Base-by-base conservation (phyloP, 345 rosid genomes). In the Moricandia arvensis region DNA sequence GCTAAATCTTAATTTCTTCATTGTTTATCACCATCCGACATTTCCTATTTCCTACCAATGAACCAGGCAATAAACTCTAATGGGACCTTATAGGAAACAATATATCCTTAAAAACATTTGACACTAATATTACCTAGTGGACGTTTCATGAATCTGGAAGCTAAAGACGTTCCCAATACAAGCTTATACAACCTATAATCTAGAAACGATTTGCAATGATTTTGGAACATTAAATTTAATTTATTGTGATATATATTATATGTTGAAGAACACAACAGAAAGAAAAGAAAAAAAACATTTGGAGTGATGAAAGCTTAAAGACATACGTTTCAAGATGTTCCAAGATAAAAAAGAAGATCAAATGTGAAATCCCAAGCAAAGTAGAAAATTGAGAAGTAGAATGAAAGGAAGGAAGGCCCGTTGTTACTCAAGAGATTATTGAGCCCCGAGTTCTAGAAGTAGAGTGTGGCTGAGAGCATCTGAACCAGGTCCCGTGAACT, bases 401-500 rank as follows among this genome's bases (percentile, higher is more conserved):
- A 24, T 10, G 35, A 31, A 62, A 29, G 66, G 18, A 33, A 43
- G 4, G 35, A n/a, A n/a, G n/a, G n/a, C n/a, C 47, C 21, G 21
- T n/a, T n/a, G 31, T 11, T 7, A 26, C 35, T 58, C 53, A 35
- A 62, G 37, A 71, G 17, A 45, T 31, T 73, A 79, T 77, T 69
- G 67, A 62, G 87, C 89, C 34, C 94, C 99, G 57, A 89, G 89
- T 80, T 96, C 99, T 33, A 93, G 81, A 34, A 86, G 82, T 24
- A 93, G 80, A 8, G 98, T 96, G 85, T 86, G 96, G 82, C 81
- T 93, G 49, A 86, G 80, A 1, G 87, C 85, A 35, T 81, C 79
- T 4, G 98, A 80, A 59, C 88, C 84, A 30, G 97, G 89, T 21
- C 99, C 99, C n/a, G 8, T 77, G 71, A 96, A 96, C 65, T 96